Percentiles rank a stretch among this genome's conserved stretches.
These are phyloP conservation scores for Chaetomiaceae sp. DNA, from an alignment of 2,329 filamentous ascomycete species.

Conservation along the genomic window DNA sequence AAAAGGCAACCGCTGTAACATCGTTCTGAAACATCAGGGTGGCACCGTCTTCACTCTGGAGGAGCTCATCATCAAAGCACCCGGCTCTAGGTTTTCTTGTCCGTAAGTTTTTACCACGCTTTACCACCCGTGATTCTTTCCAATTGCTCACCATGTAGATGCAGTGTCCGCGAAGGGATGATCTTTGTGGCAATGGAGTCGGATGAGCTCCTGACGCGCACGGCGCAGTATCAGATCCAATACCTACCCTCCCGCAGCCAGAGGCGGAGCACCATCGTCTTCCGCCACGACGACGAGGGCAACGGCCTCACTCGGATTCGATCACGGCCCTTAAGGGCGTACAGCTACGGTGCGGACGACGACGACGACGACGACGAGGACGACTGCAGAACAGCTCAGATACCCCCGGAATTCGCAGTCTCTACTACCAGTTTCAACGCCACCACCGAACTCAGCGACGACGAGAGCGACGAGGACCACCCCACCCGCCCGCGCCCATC, in stretches of 20 bases:
- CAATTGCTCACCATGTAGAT: conserved; percentile 28
- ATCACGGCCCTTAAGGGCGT: conserved; percentile 40
- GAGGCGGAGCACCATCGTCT: conserved; percentile 31
- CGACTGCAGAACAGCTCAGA: conserved; percentile 45
- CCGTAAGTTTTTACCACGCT: conserved; percentile 56
- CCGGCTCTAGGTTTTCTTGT: conserved; percentile 72
- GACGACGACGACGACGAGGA: conserved; percentile 31
- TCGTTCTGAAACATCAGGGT: conserved; percentile 76
- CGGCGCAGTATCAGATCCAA: conserved; percentile 68
- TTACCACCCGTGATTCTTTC: not conserved
- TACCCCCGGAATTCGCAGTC: conserved; percentile 49
- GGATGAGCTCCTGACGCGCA: conserved; percentile 67
- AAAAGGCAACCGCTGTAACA: conserved; percentile 78
- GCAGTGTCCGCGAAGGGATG: conserved; percentile 81
- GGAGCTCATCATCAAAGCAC: conserved; percentile 82
- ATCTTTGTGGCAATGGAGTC: conserved; percentile 84
- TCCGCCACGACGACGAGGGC: conserved; percentile 48
- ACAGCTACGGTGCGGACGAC: conserved; percentile 35
- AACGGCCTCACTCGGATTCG: conserved; percentile 40
- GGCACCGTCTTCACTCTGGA: conserved; percentile 75
- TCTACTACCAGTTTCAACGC: conserved; percentile 46
- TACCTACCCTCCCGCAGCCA: conserved; percentile 38
- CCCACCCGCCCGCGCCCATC: conserved; percentile 16
- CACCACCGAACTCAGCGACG: conserved; percentile 55
- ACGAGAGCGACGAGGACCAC: conserved; percentile 42